phyloP scores from a whole-genome alignment of 1,139 yeast genomes.

The Yamadazyma blattariae region DNA sequence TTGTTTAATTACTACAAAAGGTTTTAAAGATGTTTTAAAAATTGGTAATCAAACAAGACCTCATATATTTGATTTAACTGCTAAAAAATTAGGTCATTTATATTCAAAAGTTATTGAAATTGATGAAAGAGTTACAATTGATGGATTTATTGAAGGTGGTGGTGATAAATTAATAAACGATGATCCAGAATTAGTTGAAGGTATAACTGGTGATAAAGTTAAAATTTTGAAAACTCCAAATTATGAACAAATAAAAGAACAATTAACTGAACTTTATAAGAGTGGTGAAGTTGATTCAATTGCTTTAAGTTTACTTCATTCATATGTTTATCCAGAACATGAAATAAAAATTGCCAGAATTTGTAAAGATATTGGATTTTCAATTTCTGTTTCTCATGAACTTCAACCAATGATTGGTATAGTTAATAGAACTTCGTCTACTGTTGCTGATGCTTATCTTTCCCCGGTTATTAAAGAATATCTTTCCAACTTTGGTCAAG shows the following conservation, averaged over 20 bases:
- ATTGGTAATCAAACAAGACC: constrained; percentile 44
- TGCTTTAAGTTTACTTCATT: constrained; percentile 39
- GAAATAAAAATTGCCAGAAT: constrained; percentile 35
- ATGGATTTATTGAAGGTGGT: constrained; percentile 41
- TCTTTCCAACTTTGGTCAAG: constrained; percentile 35
- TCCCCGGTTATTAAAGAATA: constrained; percentile 37
- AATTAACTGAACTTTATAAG: constrained; percentile 24
- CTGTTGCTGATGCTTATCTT: constrained; percentile 45
- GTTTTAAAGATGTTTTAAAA: constrained; percentile 45
- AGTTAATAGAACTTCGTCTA: constrained; percentile 42
- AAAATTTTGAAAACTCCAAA: constrained; percentile 32
- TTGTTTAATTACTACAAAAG: constrained; percentile 49
- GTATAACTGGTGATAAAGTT: constrained; percentile 37
- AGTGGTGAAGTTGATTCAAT: constrained; percentile 29
- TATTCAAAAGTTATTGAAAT: constrained; percentile 35
- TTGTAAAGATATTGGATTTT: constrained; percentile 34
- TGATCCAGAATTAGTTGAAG: constrained; percentile 25
- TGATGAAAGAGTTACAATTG: constrained; percentile 43
- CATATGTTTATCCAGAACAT: constrained; percentile 41
- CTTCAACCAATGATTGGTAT: constrained; percentile 46
- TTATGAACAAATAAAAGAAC: constrained; percentile 20
- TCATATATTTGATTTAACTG: constrained; percentile 36
- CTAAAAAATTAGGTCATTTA: constrained; percentile 34
- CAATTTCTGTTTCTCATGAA: constrained; percentile 39
- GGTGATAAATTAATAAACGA: constrained; percentile 23